Percentiles rank a stretch among this genome's conserved stretches.
These are phyloP conservation scores for Cyamopsis tetragonoloba DNA, from an alignment of 306 rosid species.

Conservation along the genomic window DNA sequence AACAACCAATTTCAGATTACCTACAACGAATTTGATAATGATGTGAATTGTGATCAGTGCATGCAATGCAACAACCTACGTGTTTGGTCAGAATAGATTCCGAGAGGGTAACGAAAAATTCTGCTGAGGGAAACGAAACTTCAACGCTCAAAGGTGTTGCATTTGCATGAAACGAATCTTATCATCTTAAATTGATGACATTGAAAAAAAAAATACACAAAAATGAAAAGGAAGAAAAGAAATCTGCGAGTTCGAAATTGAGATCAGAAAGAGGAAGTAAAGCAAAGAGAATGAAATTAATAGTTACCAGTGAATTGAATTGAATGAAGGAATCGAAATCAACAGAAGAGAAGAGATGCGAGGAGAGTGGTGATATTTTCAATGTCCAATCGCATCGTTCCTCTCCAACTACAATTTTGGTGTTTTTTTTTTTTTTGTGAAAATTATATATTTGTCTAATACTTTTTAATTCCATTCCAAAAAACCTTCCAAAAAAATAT, in stretches of 20 bases:
- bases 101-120: background rate
- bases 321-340: constrained; percentile 15
- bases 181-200: background rate
- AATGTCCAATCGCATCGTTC: background rate
- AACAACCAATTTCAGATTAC: background rate
- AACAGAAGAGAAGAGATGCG: background rate
- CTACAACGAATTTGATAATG: background rate
- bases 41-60: background rate
- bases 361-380: constrained; percentile 5
- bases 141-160: background rate
- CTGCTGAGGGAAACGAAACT: background rate
- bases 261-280: constrained; percentile 11
- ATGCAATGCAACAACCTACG: background rate
- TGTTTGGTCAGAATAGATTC: background rate
- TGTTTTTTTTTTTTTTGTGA: background rate
- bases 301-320: constrained; percentile 16
- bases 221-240: background rate
- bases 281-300: background rate
- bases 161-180: background rate
- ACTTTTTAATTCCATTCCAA: background rate
- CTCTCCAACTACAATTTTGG: background rate
- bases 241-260: background rate
- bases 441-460: no score
- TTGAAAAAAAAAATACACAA: background rate
- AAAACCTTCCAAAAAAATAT: background rate